Evolutionary conservation across 2,329 filamentous ascomycete species (phyloP).

Genomic region (Alternaria sp.): DNA sequence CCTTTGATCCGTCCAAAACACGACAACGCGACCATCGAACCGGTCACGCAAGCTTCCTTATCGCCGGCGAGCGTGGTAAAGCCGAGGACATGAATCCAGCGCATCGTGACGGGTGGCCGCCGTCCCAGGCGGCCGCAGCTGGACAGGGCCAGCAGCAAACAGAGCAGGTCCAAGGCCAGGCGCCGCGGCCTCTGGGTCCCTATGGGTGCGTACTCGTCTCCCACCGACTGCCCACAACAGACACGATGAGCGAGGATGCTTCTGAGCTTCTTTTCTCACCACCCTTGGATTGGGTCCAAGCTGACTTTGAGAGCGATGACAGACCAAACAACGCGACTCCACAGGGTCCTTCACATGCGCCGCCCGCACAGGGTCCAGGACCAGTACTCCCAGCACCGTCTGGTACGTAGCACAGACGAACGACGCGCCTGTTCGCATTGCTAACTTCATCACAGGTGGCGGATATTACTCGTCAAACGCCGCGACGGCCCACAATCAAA

Average conservation of each 20-base stretch:
- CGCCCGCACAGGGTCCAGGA: conserved; percentile 48
- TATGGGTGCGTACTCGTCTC: conserved; percentile 46
- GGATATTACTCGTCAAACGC: conserved; percentile 55
- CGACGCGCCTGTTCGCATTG: conserved; percentile 16
- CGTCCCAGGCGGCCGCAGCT: conserved; percentile 57
- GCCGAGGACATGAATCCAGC: conserved; percentile 52
- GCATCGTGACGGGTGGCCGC: conserved; percentile 54
- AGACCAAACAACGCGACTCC: conserved; percentile 46
- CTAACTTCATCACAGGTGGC: conserved; percentile 39
- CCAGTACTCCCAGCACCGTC: conserved; percentile 53
- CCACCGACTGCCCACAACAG: conserved; percentile 17
- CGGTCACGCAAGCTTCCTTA: conserved; percentile 30
- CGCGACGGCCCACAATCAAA: conserved; percentile 51
- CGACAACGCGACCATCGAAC: conserved; percentile 29
- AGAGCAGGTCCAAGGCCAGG: conserved; percentile 47
- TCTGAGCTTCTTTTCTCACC: conserved; percentile 21
- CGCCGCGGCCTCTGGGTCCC: conserved; percentile 45
- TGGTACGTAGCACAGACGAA: conserved; percentile 41
- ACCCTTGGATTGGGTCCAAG: conserved; percentile 22
- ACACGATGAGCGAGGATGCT: conserved; percentile 30
- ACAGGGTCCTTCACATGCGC: conserved; percentile 47
- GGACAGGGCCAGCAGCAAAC: conserved; percentile 56
- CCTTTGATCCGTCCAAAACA: conserved; percentile 17
- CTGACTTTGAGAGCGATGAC: conserved; percentile 30
- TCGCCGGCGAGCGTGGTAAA: conserved; percentile 42